phyloP scores from a whole-genome alignment of 768 basidiomycete genomes.

The Lactarius sp. region DNA sequence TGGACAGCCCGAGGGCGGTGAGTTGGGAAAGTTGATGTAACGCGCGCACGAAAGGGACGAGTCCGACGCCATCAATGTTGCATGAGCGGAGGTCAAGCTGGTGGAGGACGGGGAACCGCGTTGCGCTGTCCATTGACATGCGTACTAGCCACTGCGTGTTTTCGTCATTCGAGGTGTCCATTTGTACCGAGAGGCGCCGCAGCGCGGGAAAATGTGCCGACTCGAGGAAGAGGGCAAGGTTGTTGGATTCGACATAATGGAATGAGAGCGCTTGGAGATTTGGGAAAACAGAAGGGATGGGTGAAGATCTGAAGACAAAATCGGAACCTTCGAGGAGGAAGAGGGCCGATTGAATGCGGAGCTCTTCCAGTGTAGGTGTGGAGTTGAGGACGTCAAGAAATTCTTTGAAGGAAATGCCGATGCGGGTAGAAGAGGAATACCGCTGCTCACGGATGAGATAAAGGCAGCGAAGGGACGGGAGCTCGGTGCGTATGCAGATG shows the following conservation, averaged over 20 bases:
- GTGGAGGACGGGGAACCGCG: constrained; percentile 28
- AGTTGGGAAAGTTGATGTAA: constrained; percentile 31
- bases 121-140: constrained; percentile 24
- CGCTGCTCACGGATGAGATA: constrained; percentile 31
- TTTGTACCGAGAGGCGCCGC: constrained; percentile 28
- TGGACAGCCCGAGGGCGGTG: constrained; percentile 31
- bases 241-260: constrained; percentile 30
- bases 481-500: constrained; percentile 27
- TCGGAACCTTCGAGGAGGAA: constrained; percentile 30
- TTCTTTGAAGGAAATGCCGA: constrained; percentile 29
- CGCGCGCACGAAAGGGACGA: constrained; percentile 32
- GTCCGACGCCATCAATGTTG: constrained; percentile 31
- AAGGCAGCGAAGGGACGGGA: constrained; percentile 28
- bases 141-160: constrained; percentile 32
- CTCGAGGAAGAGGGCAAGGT: constrained; percentile 32
- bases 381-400: constrained; percentile 24
- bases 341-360: constrained; percentile 28
- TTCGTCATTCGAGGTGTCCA: constrained; percentile 29
- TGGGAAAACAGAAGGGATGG: constrained; percentile 23
- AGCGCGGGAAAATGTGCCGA: constrained; percentile 29
- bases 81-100: constrained; percentile 32
- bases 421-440: constrained; percentile 27
- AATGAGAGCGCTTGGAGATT: constrained; percentile 27
- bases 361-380: constrained; percentile 27
- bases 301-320: constrained; percentile 27